Base-by-base conservation (phyloP, 805 yeast genomes). In the Schwanniomyces pseudopolymorphus region DNA sequence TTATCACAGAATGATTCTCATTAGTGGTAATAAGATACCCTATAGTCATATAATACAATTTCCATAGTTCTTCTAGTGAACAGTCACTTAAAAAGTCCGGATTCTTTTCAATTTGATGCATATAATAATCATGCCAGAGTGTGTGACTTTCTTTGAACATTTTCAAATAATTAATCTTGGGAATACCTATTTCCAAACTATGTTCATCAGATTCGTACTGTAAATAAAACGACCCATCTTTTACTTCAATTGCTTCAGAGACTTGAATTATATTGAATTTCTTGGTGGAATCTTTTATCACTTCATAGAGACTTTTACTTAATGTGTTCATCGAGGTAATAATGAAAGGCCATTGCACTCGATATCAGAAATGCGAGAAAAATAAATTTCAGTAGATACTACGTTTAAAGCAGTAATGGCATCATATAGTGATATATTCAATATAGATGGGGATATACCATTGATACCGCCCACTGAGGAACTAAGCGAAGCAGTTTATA, bases 1-100 rank as follows among this genome's bases (percentile, higher is more conserved):
- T 36, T 27, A 69, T 49, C 1, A 63, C 53, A 14, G 67, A 60
- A 44, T 67, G 68, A 51, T 69, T 61, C 42, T 72, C 78, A 47
- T 71, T 68, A 14, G 75, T 67, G 13, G 75, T 70, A 14, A 64
- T 37, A 35, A 72, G 49, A 39, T 60, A 60, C 1, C 73, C 67
- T n/a, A 68, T 40, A 0, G 73, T 64, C 53, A 65, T 62, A 40
- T 54, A 52, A 45, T 69, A 70, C 16, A 56, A 10, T 6, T 55
- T 47, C 50, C 49, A 42, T 13, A 52, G 53, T 14, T 44, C 39
- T 37, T 17, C 28, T 33, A 17, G 44, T 3, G 42, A 36, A 20
- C 22, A 17, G 3, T 28, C 11, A 1, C 44, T 3, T 14, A 27
- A 27, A 14, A 21, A 26, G 8, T 42, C 41, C 11, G 35, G 44